Evolutionary conservation across 208 protist genomes (phyloP).

Genomic region (Leptomonas seymouri): DNA sequence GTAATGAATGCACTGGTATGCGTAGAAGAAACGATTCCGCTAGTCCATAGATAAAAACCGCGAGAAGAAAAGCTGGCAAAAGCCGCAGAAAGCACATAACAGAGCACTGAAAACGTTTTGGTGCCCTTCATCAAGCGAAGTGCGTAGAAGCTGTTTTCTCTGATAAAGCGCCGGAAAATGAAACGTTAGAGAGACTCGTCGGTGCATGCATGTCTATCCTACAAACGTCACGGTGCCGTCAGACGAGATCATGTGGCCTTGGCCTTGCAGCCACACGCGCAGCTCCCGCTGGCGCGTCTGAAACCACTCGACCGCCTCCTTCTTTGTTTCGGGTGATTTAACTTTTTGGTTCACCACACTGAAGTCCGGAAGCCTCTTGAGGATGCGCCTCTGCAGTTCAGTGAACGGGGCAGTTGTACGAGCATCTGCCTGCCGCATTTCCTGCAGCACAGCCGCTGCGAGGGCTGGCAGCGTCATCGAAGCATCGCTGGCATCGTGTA

Average conservation of each 20-base stretch:
- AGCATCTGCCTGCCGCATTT: slow-evolving; percentile 17
- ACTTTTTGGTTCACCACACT: slow-evolving; percentile 56
- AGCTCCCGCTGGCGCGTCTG: slow-evolving; percentile 46
- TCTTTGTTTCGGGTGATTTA: slow-evolving; percentile 41
- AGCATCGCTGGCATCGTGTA: neutral
- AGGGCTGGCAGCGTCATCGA: slow-evolving; percentile 16
- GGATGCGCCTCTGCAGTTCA: slow-evolving; percentile 66
- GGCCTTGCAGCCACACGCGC: slow-evolving; percentile 47
- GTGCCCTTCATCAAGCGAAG: no score
- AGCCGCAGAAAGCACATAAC: no score
- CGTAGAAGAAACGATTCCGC: no score
- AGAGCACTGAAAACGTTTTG: no score
- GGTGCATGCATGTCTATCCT: no score
- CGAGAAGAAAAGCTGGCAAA: no score
- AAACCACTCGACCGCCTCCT: slow-evolving; percentile 78
- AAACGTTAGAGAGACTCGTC: no score
- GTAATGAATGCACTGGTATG: no score
- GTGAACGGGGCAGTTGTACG: slow-evolving; percentile 43
- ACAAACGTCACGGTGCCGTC: slow-evolving; percentile 58
- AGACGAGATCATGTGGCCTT: slow-evolving; percentile 61
- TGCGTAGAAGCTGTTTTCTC: no score
- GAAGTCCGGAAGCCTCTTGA: slow-evolving; percentile 72
- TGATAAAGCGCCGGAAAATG: neutral
- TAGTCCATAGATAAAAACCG: no score
- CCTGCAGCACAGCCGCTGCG: slow-evolving; percentile 25